Conservation (phyloP, 306 rosid genomes). For the Quercus gilva region DNA sequence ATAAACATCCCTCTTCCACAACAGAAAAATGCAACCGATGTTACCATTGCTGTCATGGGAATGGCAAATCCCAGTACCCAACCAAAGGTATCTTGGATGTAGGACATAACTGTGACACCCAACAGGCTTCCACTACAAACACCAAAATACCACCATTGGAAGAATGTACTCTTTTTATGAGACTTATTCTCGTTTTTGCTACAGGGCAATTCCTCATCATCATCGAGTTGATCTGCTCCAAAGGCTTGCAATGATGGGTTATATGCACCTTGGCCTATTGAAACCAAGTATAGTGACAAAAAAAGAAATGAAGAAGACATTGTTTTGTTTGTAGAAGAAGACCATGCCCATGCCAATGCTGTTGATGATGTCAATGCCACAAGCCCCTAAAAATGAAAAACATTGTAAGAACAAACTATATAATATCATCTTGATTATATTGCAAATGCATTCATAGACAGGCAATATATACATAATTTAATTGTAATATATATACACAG, state of each 20-base stretch:
- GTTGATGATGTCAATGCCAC: conserved; percentile 81
- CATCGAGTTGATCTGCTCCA: conserved; percentile 84
- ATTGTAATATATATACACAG: not conserved
- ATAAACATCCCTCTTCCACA: conserved; percentile 65
- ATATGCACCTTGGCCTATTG: conserved; percentile 88
- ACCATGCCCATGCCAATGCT: conserved; percentile 53
- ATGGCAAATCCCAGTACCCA: conserved; percentile 90
- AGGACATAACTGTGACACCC: conserved; percentile 89
- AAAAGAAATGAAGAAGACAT: conserved; percentile 61
- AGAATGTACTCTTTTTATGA: conserved; percentile 54
- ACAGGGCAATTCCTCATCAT: conserved; percentile 62
- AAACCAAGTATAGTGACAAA: conserved; percentile 70
- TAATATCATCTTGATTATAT: not conserved
- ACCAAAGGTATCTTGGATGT: conserved; percentile 86
- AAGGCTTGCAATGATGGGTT: conserved; percentile 94
- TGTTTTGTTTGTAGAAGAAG: conserved; percentile 47
- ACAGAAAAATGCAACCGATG: conserved; percentile 52
- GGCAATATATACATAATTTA: not conserved
- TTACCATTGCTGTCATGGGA: conserved; percentile 67
- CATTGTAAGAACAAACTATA: not conserved
- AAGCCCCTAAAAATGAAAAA: conserved; percentile 58
- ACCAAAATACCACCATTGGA: conserved; percentile 92
- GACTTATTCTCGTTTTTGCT: conserved; percentile 47
- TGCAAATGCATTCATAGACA: not conserved
- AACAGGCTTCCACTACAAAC: conserved; percentile 77